Conservation (phyloP, 805 yeast genomes). For the Schizosaccharomyces osmophilus region DNA sequence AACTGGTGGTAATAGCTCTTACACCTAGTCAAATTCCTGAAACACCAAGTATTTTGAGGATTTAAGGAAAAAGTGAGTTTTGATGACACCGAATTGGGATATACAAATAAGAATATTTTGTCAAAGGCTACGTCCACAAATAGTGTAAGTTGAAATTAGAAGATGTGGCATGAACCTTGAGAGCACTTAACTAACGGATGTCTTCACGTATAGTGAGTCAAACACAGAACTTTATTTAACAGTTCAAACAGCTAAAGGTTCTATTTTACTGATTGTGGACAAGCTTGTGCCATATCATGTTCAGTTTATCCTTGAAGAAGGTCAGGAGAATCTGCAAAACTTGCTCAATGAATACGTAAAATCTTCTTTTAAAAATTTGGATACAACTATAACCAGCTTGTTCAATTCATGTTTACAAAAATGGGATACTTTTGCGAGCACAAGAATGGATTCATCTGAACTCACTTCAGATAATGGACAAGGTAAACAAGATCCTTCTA, state of each 20-base stretch:
- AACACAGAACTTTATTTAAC: background rate
- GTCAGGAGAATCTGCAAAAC: background rate
- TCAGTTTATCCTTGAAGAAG: background rate
- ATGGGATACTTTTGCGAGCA: background rate
- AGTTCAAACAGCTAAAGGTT: background rate
- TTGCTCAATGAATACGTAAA: background rate
- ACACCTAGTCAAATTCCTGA: too few species aligned
- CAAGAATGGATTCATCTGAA: too few species aligned
- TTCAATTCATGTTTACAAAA: background rate
- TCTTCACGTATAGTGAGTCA: background rate
- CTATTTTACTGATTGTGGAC: background rate
- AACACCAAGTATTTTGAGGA: too few species aligned
- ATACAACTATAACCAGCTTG: background rate
- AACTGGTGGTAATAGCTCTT: too few species aligned
- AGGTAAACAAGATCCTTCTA: too few species aligned
- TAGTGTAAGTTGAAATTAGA: background rate
- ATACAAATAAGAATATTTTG: background rate
- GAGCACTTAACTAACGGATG: too few species aligned
- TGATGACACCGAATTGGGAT: background rate
- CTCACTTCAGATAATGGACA: too few species aligned
- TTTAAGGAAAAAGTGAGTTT: background rate
- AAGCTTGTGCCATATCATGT: background rate
- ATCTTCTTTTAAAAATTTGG: background rate
- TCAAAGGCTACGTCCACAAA: background rate
- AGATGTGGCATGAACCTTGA: background rate